These are phyloP conservation scores for Platismatia glauca DNA, from an alignment of 495 filamentous ascomycete species.

Conservation along the genomic window DNA sequence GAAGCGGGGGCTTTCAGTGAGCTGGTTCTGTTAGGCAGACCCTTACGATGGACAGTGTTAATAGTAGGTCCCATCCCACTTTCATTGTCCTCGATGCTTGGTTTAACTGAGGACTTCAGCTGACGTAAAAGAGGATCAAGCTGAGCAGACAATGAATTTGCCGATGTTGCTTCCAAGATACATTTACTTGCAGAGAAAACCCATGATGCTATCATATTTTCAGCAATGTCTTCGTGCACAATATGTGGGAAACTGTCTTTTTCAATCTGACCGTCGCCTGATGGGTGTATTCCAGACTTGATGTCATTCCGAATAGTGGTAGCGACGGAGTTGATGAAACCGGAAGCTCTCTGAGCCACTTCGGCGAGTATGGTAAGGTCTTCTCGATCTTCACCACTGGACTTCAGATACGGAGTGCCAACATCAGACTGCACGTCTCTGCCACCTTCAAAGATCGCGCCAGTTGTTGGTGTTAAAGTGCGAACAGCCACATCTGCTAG, in stretches of 20 bases:
- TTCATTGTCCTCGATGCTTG: conserved; percentile 31
- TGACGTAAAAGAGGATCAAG: conserved; percentile 19
- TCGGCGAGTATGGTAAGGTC: conserved; percentile 70
- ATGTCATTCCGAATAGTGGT: conserved; percentile 73
- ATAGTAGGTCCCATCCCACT: conserved; percentile 24
- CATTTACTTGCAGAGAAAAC: conserved; percentile 70
- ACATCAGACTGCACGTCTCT: background rate
- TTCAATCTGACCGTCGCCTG: conserved; percentile 15
- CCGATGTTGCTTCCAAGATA: conserved; percentile 66
- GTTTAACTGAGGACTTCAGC: conserved; percentile 17
- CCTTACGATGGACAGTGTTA: conserved; percentile 7
- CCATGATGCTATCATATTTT: conserved; percentile 79
- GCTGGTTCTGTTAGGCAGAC: conserved; percentile 37
- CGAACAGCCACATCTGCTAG: conserved; percentile 56
- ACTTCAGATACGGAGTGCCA: background rate
- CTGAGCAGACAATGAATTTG: conserved; percentile 42
- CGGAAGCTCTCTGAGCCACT: conserved; percentile 65
- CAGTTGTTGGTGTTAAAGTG: background rate
- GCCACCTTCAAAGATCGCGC: background rate
- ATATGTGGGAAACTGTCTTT: conserved; percentile 12
- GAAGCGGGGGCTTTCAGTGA: conserved; percentile 31
- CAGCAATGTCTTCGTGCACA: conserved; percentile 46
- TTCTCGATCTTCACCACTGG: conserved; percentile 48
- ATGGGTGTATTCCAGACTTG: conserved; percentile 22
- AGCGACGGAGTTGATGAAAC: conserved; percentile 71